These are phyloP conservation scores for Tilletia walkeri DNA, from an alignment of 1,284 basidiomycete genomes.

Conservation along the genomic window DNA sequence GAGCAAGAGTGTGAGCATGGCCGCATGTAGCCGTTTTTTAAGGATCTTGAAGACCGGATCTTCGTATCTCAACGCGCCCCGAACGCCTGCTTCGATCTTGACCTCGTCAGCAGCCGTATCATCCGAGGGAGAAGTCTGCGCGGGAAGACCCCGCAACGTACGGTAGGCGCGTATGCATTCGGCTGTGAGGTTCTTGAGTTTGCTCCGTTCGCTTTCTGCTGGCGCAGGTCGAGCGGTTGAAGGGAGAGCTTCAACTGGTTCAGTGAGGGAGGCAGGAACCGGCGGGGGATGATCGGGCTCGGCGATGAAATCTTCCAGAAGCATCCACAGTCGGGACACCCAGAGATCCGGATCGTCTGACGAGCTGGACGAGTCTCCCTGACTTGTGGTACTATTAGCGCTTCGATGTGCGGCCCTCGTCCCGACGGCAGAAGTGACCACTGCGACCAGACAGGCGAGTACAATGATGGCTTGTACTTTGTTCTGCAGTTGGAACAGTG, in stretches of 20 bases:
- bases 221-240: background rate
- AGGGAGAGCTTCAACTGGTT: background rate
- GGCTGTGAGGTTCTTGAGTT: constrained; percentile 5
- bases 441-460: background rate
- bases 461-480: background rate
- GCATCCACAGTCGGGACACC: background rate
- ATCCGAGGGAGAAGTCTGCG: background rate
- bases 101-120: background rate
- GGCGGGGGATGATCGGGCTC: background rate
- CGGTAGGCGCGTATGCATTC: background rate
- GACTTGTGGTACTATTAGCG: background rate
- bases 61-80: background rate
- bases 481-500: background rate
- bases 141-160: background rate
- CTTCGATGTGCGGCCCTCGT: background rate
- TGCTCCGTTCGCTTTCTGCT: background rate
- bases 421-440: background rate
- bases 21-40: background rate
- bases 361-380: background rate
- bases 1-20: background rate
- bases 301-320: background rate
- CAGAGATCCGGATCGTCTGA: background rate
- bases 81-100: background rate
- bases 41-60: constrained; percentile 8
- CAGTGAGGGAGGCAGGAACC: background rate